Percentiles rank a stretch among this genome's conserved stretches.
phyloP scores from a whole-genome alignment of 2,329 filamentous ascomycete species.

The Apiospora aurea region DNA sequence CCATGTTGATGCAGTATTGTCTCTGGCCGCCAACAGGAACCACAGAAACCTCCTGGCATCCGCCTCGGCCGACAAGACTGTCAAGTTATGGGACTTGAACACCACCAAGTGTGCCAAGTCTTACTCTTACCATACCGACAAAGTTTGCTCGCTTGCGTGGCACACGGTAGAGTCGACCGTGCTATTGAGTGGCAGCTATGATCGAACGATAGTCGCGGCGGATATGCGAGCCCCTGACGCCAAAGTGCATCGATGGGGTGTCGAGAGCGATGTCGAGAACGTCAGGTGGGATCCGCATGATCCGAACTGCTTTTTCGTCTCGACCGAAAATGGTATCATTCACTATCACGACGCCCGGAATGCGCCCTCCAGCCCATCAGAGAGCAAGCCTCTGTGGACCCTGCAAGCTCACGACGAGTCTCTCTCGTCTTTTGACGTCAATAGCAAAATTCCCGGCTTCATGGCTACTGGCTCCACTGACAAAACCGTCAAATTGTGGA shows the following conservation, averaged over 20 bases:
- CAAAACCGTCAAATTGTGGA: slow-evolving; percentile 97
- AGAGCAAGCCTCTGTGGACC: slow-evolving; percentile 89
- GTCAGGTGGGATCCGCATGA: slow-evolving; percentile 94
- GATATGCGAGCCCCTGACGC: slow-evolving; percentile 95
- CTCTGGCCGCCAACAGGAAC: slow-evolving; percentile 88
- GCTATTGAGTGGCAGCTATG: slow-evolving; percentile 91
- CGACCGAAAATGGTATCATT: slow-evolving; percentile 89
- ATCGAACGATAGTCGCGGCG: slow-evolving; percentile 90
- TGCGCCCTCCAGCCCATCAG: slow-evolving; percentile 73
- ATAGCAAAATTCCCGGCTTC: slow-evolving; percentile 87
- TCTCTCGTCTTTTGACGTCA: slow-evolving; percentile 91
- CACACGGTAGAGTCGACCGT: slow-evolving; percentile 87
- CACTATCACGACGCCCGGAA: slow-evolving; percentile 91
- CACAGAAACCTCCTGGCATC: slow-evolving; percentile 95
- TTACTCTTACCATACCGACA: slow-evolving; percentile 95
- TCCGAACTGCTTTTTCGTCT: slow-evolving; percentile 91
- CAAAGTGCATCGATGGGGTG: slow-evolving; percentile 84
- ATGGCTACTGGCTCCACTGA: slow-evolving; percentile 93
- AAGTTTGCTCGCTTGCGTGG: slow-evolving; percentile 96
- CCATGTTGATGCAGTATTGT: slow-evolving; percentile 92
- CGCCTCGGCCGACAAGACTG: slow-evolving; percentile 93
- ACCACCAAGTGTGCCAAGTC: slow-evolving; percentile 93
- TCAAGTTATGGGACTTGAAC: slow-evolving; percentile 97
- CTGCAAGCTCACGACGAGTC: slow-evolving; percentile 95
- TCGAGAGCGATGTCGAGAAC: slow-evolving; percentile 94